Conservation (phyloP, 192 early-diverging fungal genomes). For the Ambispora gerdemannii region DNA sequence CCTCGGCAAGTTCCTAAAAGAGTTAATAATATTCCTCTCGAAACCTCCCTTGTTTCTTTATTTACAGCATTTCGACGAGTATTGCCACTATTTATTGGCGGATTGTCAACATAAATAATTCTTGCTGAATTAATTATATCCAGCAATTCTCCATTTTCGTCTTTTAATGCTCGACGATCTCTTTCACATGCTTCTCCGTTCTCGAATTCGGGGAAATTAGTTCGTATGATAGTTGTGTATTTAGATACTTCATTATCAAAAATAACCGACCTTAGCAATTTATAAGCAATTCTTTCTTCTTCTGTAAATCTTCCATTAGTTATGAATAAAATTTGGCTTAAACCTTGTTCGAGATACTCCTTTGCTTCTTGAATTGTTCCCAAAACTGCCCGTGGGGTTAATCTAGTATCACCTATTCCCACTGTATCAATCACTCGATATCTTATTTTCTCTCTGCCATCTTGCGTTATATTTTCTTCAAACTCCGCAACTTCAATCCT, state of each 20-base stretch:
- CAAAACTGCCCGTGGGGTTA: not conserved
- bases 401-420: conserved; percentile 1
- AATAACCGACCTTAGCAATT: not conserved
- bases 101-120: conserved; percentile 9
- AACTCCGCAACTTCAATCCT: not conserved
- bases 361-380: not conserved
- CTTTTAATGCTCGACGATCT: not conserved
- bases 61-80: conserved; percentile 3
- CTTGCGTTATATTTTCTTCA: not conserved
- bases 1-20: conserved; percentile 1
- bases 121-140: not conserved
- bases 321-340: not conserved
- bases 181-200: not conserved
- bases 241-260: not conserved
- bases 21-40: not conserved
- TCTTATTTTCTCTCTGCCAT: not conserved
- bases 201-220: conserved; percentile 8
- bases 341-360: not conserved
- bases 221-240: not conserved
- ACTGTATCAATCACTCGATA: conserved; percentile 18
- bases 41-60: not conserved
- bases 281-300: not conserved
- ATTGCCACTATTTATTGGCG: conserved; percentile 3
- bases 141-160: not conserved
- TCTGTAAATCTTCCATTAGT: not conserved